A percentile compares a stretch with the other conserved stretches of the same genome.
These are phyloP conservation scores for Solanum bulbocastanum DNA, from an alignment of 257 asterid genomes.

Conservation along the genomic window DNA sequence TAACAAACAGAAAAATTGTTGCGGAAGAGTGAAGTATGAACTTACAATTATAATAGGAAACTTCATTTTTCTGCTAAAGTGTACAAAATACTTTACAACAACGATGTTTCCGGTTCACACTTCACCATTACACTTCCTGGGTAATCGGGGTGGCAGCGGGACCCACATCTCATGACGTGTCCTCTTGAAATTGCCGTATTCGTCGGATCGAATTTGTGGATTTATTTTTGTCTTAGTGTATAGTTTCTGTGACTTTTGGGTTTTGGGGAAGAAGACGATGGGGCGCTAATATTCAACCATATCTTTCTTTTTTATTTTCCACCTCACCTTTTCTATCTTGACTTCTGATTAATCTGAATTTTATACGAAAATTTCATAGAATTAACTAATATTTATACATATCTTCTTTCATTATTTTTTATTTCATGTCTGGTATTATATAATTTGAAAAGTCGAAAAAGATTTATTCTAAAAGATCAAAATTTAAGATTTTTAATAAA, in stretches of 20 bases:
- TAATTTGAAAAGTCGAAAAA: not conserved
- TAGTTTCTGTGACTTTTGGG: not conserved
- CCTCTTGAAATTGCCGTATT: not conserved
- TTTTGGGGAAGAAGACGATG: not conserved
- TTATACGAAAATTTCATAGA: rapidly evolving
- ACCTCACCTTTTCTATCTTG: too few relatives aligned
- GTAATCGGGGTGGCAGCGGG: not conserved
- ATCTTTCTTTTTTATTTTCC: not conserved
- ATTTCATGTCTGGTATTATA: too few relatives aligned
- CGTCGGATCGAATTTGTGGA: not conserved
- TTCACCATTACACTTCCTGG: not conserved
- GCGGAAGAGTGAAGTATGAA: not conserved
- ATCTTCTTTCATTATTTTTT: too few relatives aligned
- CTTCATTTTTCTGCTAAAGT: not conserved
- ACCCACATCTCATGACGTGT: not conserved
- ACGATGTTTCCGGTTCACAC: not conserved
- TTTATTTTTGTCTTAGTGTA: not conserved
- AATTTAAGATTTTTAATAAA: too few relatives aligned
- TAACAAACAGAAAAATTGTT: not conserved
- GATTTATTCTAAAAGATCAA: too few relatives aligned
- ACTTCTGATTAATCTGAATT: rapidly evolving
- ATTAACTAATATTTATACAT: too few relatives aligned
- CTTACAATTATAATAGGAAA: not conserved
- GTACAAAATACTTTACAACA: not conserved
- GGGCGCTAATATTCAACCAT: not conserved